Base-by-base conservation (phyloP, 2,329 filamentous ascomycete genomes). In the Fusarium gaditjirri region DNA sequence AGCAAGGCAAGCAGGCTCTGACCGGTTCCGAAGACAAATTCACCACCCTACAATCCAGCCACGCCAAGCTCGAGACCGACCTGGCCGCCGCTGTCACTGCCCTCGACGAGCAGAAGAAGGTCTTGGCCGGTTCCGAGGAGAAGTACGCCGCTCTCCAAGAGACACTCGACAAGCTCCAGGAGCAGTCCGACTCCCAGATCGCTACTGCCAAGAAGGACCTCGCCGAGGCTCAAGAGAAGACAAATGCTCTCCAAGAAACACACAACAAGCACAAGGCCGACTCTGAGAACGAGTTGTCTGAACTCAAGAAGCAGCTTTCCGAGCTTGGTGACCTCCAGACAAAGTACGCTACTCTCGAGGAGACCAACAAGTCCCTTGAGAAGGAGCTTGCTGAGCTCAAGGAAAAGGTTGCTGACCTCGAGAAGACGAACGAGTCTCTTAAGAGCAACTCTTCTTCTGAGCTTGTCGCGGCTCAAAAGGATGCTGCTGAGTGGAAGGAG, bases 361-460 rank as follows among this genome's bases (percentile, higher is more conserved):
- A 78, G 68, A 71, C 74, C 9, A 70, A 77, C 58, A 75, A 77
- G 57, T 52, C 63, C 42, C 65, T 73, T 21, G 71, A 73, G 66
- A 73, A 74, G 64, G 66, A 76, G 47, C 53, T 76, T 27, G 72
- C 67, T 29, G 73, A 76, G 25, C 76, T 82, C 43, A 79, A 81
- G 73, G 71, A 76, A 46, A 78, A 82, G 60, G 68, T 72, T 31
- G 68, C 71, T 39, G 61, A 71, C 33, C 65, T 75, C 36, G 75
- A 83, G 41, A 71, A 78, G 55, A 62, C 63, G 62, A 70, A 72
- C 50, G 72, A 76, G 61, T 54, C 56, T 31, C 64, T 79, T 8
- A 79, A 79, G 74, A 78, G 75, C 49, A 73, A 81, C 47, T 77
- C 81, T 19, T 79, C 80, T 25, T 74, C 77, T 33, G 78, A 81